These are phyloP conservation scores for Pilobolus umbonatus DNA, from an alignment of 192 early-diverging fungal genomes.

Conservation along the genomic window DNA sequence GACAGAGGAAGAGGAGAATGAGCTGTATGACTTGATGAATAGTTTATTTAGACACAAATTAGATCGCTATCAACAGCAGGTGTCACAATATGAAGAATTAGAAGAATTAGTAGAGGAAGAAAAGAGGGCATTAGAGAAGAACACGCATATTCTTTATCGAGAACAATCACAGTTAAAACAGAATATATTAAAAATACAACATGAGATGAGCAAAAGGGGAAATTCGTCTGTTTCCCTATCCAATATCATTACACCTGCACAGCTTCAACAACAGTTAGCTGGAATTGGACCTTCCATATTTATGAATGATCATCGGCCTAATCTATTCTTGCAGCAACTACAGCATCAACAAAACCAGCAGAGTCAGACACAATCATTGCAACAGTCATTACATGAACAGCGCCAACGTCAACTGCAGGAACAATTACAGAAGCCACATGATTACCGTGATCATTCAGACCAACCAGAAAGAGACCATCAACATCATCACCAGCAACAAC, in stretches of 20 bases:
- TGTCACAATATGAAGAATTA: conserved; percentile 86
- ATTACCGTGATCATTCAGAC: not conserved
- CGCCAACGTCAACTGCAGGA: conserved; percentile 14
- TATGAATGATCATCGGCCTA: not conserved
- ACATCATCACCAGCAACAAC: too few species aligned
- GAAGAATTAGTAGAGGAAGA: conserved; percentile 85
- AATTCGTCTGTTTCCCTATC: not conserved
- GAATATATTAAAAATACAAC: conserved; percentile 8
- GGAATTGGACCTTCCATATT: conserved; percentile 7
- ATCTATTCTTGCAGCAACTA: not conserved
- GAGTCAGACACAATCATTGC: not conserved
- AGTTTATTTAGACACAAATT: conserved; percentile 76
- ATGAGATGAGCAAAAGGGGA: conserved; percentile 1
- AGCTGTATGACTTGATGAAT: conserved; percentile 65
- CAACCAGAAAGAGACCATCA: too few species aligned
- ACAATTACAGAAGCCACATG: conserved; percentile 4
- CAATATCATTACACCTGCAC: conserved; percentile 16
- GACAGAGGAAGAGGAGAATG: conserved; percentile 82
- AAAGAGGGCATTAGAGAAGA: conserved; percentile 71
- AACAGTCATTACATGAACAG: conserved; percentile 8
- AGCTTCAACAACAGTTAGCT: conserved; percentile 17
- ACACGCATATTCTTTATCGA: conserved; percentile 52
- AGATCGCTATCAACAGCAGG: conserved; percentile 79
- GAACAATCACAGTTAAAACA: conserved; percentile 54
- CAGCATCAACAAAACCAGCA: conserved; percentile 7